Evolutionary conservation across 495 filamentous ascomycete species (phyloP).

Genomic region (Aspergillus indologenus): DNA sequence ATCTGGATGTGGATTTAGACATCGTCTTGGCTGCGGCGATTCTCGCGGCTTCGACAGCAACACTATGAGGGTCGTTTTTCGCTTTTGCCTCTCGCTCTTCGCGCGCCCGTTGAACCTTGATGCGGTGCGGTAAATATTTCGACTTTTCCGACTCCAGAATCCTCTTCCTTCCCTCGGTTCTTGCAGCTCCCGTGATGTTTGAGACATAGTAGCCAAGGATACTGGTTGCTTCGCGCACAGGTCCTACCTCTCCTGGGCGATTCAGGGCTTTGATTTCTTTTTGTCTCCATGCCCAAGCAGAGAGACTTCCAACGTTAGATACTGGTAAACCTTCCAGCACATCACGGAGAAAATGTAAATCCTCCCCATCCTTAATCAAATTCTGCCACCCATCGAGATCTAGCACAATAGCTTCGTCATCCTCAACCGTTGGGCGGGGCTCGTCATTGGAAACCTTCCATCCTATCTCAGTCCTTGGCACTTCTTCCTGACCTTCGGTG

Average conservation of each 20-base stretch:
- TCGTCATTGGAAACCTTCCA: constrained; percentile 60
- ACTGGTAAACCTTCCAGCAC: constrained; percentile 45
- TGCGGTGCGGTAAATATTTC: constrained; percentile 94
- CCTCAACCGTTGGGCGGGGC: constrained; percentile 64
- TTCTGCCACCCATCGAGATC: constrained; percentile 79
- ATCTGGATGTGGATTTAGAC: constrained; percentile 75
- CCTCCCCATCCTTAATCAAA: constrained; percentile 76
- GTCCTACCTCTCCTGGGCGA: constrained; percentile 48
- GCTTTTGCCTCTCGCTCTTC: constrained; percentile 82
- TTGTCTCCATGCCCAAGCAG: constrained; percentile 85
- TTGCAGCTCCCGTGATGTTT: constrained; percentile 77
- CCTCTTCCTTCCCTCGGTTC: constrained; percentile 90
- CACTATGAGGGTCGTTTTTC: constrained; percentile 65
- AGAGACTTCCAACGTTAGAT: constrained; percentile 60
- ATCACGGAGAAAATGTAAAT: constrained; percentile 55
- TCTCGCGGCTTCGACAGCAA: constrained; percentile 64
- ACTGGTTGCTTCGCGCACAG: constrained; percentile 48
- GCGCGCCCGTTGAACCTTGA: constrained; percentile 85
- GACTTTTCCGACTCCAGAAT: constrained; percentile 96
- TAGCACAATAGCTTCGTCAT: constrained; percentile 62
- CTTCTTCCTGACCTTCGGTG: constrained; percentile 20
- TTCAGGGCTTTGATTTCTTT: constrained; percentile 87
- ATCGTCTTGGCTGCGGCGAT: constrained; percentile 74
- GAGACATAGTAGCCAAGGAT: constrained; percentile 91
- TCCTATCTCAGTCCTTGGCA: constrained; percentile 47